Conservation (phyloP, 2,329 filamentous ascomycete species). For the Colletotrichum sp. region DNA sequence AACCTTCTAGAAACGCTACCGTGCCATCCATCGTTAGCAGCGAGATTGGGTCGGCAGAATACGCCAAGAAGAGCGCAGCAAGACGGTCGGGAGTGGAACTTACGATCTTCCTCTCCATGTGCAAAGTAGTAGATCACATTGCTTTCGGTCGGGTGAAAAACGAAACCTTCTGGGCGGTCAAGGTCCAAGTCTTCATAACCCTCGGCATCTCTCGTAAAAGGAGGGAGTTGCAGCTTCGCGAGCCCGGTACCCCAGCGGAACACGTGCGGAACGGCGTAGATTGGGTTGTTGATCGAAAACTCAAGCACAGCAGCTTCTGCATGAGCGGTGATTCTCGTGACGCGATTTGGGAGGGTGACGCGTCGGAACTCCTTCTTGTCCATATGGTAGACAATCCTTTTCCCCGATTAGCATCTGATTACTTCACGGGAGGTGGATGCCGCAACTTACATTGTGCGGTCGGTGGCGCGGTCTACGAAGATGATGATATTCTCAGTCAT, state of each 20-base stretch:
- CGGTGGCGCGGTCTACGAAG: background rate
- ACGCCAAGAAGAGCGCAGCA: too few relatives aligned
- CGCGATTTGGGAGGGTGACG: background rate
- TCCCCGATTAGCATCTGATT: background rate
- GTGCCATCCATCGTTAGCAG: background rate
- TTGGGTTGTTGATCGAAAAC: background rate
- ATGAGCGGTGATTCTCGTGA: background rate
- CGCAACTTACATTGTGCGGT: background rate
- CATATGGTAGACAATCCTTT: background rate
- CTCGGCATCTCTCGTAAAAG: too few relatives aligned
- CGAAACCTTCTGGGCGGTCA: background rate
- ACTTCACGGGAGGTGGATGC: background rate
- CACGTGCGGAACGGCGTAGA: background rate
- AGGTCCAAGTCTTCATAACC: too few relatives aligned
- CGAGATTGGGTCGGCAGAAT: fast-evolving
- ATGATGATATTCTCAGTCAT: background rate
- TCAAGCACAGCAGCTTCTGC: background rate
- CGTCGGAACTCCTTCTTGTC: background rate
- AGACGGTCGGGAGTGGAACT: background rate
- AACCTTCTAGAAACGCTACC: too few relatives aligned
- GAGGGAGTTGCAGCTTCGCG: background rate
- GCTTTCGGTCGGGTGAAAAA: background rate
- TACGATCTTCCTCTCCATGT: background rate
- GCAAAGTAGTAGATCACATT: background rate
- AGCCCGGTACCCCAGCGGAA: slow-evolving; percentile 1